Evolutionary conservation across 176 grass and related monocot species (phyloP), one percentile per base, ranked within the genome.

Genomic region (Alloteropsis semialata): DNA sequence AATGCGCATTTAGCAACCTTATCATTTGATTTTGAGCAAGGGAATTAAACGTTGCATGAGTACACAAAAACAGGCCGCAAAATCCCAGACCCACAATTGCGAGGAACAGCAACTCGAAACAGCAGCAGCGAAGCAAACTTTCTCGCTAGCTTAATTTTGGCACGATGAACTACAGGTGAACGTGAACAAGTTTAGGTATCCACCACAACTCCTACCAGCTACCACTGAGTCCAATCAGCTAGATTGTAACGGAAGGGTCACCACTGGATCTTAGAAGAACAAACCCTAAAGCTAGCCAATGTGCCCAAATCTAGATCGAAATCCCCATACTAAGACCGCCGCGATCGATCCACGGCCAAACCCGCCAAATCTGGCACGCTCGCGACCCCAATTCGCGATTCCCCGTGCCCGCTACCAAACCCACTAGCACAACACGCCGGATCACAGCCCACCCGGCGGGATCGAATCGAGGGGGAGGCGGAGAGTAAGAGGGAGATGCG

Each of bases 321-420:
- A 36, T 28, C 29, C 12, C 32, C 2, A 8, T 3, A 1, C 8
- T 3, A 5, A 19, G 0, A 30, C 0, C 6, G 54, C 12, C 37
- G 58, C 13, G 78, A 86, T 78, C 77, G 78, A 90, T 82, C 77
- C 43, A 5, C 1, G 66, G 65, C 49, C 62, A 76, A 79, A 79
- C 34, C 27, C 15, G 27, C 33, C 72, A 65, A 87, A 69, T 37
- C 41, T 24, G 7, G 11, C 22, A 37, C 25, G 11, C 51, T 25
- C 55, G 13, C 4, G 69, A 33, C 69, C 61, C 60, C 45, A 70
- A 38, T 24, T 14, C 50, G 27, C 48, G 63, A 64, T 34, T 19
- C 50, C 25, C 39, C 29, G 55, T 6, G 34, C 34, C 15, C 15
- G 8, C 3, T 36, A 5, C 30, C 67, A 41, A 8, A 73, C 22